These are phyloP conservation scores for Phytophthora macrochlamydospora DNA, from an alignment of 352 stramenopile species.

Conservation along the genomic window DNA sequence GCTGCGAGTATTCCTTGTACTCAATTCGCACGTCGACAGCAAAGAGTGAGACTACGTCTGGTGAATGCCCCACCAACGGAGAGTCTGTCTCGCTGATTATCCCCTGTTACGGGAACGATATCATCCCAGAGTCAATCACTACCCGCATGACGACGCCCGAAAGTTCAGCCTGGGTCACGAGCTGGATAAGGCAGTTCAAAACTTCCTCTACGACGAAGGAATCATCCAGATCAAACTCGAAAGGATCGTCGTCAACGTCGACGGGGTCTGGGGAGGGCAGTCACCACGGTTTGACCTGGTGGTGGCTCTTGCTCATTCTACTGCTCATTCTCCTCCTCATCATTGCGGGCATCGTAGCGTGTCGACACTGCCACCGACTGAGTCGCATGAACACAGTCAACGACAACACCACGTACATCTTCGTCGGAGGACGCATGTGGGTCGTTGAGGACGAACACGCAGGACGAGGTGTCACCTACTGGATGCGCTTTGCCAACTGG, in stretches of 20 bases:
- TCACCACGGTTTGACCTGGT: constrained; percentile 17
- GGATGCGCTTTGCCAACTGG: constrained; percentile 31
- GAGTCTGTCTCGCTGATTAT: constrained; percentile 32
- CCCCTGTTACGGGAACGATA: constrained; percentile 35
- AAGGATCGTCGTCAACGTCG: constrained; percentile 25
- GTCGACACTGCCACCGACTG: constrained; percentile 24
- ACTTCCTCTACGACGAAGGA: constrained; percentile 7
- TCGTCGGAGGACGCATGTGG: constrained; percentile 34
- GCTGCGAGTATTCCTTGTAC: constrained; percentile 24
- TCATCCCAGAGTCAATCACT: constrained; percentile 10
- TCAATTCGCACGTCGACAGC: constrained; percentile 18
- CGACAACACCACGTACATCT: constrained; percentile 32
- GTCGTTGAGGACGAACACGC: constrained; percentile 25
- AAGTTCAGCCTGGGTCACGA: constrained; percentile 25
- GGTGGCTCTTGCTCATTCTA: constrained; percentile 27
- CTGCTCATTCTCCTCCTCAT: constrained; percentile 24
- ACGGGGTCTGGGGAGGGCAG: constrained; percentile 6
- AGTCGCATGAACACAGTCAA: constrained; percentile 22
- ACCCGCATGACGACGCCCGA: constrained; percentile 13
- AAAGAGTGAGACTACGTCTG: background rate
- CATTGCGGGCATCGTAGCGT: constrained; percentile 27
- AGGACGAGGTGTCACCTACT: constrained; percentile 19
- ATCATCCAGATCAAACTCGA: constrained; percentile 8
- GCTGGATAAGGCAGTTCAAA: constrained; percentile 27
- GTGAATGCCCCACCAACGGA: constrained; percentile 15